These are phyloP conservation scores for Kitagawia praeruptora DNA, from an alignment of 129 eudicot genomes.

Conservation along the genomic window DNA sequence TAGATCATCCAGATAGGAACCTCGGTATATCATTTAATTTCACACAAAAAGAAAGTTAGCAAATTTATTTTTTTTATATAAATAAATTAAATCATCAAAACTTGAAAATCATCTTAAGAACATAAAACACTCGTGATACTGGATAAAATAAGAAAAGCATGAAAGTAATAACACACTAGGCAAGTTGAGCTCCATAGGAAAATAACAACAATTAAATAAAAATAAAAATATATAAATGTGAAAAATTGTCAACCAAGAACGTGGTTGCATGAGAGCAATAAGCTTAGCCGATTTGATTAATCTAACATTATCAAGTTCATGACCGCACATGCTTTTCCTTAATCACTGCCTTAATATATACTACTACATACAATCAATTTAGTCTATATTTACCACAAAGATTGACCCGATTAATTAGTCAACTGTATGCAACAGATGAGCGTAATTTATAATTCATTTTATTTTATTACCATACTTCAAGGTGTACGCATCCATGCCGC, in stretches of 20 bases:
- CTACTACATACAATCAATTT: background rate
- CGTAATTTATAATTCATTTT: background rate
- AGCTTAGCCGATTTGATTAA: background rate
- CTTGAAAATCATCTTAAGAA: background rate
- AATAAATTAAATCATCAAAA: background rate
- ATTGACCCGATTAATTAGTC: background rate
- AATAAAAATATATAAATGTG: background rate
- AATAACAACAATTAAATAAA: background rate
- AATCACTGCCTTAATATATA: background rate
- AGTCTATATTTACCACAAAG: background rate
- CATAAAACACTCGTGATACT: background rate
- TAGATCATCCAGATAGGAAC: background rate
- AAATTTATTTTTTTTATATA: background rate
- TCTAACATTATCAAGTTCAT: background rate
- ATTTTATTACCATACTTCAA: too few species aligned
- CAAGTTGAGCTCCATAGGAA: background rate
- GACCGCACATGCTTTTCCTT: background rate
- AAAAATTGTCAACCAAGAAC: conserved; percentile 7
- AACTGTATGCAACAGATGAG: background rate
- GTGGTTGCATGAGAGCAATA: conserved; percentile 6
- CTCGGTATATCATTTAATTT: background rate
- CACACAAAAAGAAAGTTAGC: background rate
- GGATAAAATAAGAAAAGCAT: background rate
- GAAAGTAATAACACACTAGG: background rate
- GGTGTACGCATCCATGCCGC: too few species aligned